These are phyloP conservation scores for Dissophora globulifera DNA, from an alignment of 192 early-diverging fungal species.

Conservation along the genomic window DNA sequence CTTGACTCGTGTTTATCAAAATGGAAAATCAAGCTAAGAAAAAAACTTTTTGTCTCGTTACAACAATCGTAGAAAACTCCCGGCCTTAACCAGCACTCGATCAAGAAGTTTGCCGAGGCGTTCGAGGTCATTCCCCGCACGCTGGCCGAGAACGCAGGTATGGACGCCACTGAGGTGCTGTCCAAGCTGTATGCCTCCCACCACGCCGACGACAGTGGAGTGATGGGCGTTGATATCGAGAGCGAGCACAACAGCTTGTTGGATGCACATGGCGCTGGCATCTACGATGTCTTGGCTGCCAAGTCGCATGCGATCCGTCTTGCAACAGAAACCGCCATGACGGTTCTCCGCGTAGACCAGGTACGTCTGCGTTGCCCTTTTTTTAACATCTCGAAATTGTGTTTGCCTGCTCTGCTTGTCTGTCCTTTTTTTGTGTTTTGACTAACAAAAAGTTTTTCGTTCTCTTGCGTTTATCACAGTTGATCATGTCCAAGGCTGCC, in stretches of 20 bases:
- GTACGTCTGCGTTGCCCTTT: conserved; percentile 31
- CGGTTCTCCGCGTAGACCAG: conserved; percentile 96
- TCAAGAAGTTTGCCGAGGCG: conserved; percentile 95
- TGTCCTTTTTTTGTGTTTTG: not conserved
- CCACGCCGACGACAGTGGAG: conserved; percentile 64
- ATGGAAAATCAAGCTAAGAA: too few species aligned
- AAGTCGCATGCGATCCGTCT: conserved; percentile 93
- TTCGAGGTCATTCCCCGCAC: conserved; percentile 96
- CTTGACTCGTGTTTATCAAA: not conserved
- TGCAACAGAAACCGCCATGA: conserved; percentile 92
- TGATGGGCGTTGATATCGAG: conserved; percentile 90
- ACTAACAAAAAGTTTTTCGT: not conserved
- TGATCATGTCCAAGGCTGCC: conserved; percentile 98
- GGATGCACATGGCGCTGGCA: conserved; percentile 78
- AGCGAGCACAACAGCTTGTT: conserved; percentile 71
- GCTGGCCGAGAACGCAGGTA: conserved; percentile 92
- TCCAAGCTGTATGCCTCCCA: conserved; percentile 95
- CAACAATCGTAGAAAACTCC: conserved; percentile 88
- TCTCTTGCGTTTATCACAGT: conserved; percentile 54
- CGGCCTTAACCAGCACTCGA: conserved; percentile 95
- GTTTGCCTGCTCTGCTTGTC: not conserved
- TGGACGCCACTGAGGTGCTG: conserved; percentile 93
- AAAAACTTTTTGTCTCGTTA: too few species aligned
- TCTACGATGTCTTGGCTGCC: conserved; percentile 82
- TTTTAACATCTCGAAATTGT: conserved; percentile 1